Percentiles rank a stretch among this genome's conserved stretches.
Conservation (phyloP, 176 grass and related monocot species). For the Luzula sylvatica region DNA sequence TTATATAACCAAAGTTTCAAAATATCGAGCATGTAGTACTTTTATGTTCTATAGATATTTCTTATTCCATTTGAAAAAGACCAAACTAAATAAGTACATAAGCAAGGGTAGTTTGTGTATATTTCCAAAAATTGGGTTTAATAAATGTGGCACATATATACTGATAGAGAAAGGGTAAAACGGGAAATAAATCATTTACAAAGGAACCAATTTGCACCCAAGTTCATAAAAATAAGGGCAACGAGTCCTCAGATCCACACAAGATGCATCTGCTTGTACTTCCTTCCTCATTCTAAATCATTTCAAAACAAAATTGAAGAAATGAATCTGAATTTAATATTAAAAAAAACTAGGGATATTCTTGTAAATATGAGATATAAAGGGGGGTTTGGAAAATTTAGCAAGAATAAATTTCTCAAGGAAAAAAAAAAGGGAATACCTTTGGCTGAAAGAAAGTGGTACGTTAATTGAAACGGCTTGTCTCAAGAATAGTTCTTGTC, state of each 20-base stretch:
- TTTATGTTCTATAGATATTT: background rate
- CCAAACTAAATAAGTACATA: background rate
- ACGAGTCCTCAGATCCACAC: slow-evolving; percentile 69
- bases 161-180: background rate
- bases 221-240: slow-evolving; percentile 86
- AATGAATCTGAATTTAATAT: background rate
- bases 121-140: background rate
- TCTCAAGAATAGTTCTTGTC: slow-evolving; percentile 50
- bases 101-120: background rate
- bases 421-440: slow-evolving; percentile 29
- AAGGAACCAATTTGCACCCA: slow-evolving; percentile 77
- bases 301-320: slow-evolving; percentile 4
- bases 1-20: background rate
- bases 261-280: slow-evolving; percentile 90
- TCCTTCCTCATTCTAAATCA: slow-evolving; percentile 68
- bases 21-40: background rate
- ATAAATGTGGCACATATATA: background rate
- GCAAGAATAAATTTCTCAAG: background rate
- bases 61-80: background rate
- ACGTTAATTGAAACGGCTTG: slow-evolving; percentile 57
- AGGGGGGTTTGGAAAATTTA: too few species aligned
- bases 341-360: background rate
- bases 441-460: slow-evolving; percentile 69
- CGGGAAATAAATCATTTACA: slow-evolving; percentile 43
- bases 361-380: too few species aligned